Conservation (phyloP, 495 filamentous ascomycete species). For the Collariella sp. region DNA sequence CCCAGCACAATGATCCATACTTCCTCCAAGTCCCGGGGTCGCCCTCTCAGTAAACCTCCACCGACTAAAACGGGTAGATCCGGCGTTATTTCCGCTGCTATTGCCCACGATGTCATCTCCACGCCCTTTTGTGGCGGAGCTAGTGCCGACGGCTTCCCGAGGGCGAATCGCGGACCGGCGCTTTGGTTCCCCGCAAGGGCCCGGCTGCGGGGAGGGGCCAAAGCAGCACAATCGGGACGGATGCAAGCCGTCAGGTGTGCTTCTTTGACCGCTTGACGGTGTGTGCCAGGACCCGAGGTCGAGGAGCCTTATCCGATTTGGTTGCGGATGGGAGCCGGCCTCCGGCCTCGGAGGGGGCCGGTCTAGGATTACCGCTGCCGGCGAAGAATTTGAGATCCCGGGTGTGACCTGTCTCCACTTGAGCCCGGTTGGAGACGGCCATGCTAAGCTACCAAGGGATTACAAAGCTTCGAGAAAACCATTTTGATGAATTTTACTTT, state of each 20-base stretch:
- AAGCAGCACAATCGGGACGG: not conserved
- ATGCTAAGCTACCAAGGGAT: not conserved
- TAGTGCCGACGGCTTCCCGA: not conserved
- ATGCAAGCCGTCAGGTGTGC: not conserved
- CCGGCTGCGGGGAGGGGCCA: not conserved
- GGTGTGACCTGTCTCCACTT: not conserved
- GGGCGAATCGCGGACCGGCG: slow-evolving; percentile 7
- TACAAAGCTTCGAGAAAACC: too few species aligned
- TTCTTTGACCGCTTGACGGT: not conserved
- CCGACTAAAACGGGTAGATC: not conserved
- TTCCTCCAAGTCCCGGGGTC: not conserved
- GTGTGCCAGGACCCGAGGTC: not conserved
- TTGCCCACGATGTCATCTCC: not conserved
- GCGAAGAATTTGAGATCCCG: too few species aligned
- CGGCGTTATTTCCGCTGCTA: slow-evolving; percentile 14
- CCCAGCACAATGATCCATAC: not conserved
- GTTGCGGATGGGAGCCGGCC: too few species aligned
- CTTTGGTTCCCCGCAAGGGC: not conserved
- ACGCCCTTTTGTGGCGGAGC: slow-evolving; percentile 9
- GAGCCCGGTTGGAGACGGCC: not conserved
- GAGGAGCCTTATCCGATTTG: too few species aligned
- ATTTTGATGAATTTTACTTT: too few species aligned
- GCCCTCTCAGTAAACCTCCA: not conserved
- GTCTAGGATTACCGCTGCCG: too few species aligned
- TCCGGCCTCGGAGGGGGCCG: too few species aligned